phyloP scores from a whole-genome alignment of 805 yeast genomes.

The Candida patagonica region DNA sequence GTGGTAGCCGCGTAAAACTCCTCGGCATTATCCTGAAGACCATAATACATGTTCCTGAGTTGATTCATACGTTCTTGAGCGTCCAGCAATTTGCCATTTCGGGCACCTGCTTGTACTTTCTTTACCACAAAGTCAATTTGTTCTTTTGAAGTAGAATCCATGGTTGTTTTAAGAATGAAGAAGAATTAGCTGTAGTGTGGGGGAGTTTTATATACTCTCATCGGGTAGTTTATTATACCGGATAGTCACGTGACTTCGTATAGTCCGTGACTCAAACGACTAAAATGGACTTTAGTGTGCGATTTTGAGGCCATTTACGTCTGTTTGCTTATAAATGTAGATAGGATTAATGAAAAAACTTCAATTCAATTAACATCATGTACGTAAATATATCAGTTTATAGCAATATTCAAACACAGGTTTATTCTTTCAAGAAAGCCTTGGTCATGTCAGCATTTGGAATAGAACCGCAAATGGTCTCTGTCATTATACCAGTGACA shows the following conservation, averaged over 20 bases:
- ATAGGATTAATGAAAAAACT: background rate
- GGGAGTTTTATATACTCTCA: background rate
- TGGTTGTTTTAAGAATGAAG: background rate
- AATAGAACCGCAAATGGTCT: constrained; percentile 90
- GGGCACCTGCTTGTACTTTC: constrained; percentile 35
- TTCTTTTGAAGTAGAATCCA: constrained; percentile 32
- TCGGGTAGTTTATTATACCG: too few species aligned
- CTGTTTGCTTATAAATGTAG: too few species aligned
- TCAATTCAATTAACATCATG: background rate
- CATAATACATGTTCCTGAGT: constrained; percentile 58
- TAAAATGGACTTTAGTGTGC: too few species aligned
- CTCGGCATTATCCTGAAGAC: constrained; percentile 49
- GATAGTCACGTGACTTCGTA: too few species aligned
- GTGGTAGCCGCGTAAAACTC: constrained; percentile 47
- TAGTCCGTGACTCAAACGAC: too few species aligned
- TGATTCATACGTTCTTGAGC: constrained; percentile 50
- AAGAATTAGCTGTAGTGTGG: background rate
- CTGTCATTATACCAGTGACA: constrained; percentile 97
- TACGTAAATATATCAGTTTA: too few species aligned
- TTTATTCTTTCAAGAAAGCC: constrained; percentile 26
- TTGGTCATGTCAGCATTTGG: constrained; percentile 92
- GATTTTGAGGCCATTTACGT: too few species aligned
- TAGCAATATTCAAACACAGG: too few species aligned
- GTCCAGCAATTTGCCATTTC: constrained; percentile 39
- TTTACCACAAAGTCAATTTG: constrained; percentile 42